phyloP scores from a whole-genome alignment of 345 rosid species.

The Dipteronia sinensis region DNA sequence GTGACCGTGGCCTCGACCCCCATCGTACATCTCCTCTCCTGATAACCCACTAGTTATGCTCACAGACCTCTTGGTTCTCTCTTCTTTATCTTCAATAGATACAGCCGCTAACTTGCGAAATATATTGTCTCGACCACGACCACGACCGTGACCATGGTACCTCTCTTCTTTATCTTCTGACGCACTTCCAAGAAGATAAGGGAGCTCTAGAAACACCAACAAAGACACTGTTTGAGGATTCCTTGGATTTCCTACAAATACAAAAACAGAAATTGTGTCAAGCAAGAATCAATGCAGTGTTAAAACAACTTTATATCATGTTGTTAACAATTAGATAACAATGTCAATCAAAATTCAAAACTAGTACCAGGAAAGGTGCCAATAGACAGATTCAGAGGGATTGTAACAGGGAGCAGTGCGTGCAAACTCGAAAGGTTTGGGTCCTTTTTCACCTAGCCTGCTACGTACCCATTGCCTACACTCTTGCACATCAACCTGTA shows the following conservation, averaged over 20 bases:
- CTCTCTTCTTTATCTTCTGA: conserved; percentile 16
- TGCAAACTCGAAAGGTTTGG: conserved; percentile 73
- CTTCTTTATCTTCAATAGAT: too few species aligned
- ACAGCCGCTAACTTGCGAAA: too few species aligned
- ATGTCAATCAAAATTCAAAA: not conserved
- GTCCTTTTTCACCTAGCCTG: conserved; percentile 56
- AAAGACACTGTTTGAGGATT: conserved; percentile 81
- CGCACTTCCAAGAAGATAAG: conserved; percentile 68
- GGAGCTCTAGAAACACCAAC: conserved; percentile 77
- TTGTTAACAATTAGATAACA: too few species aligned
- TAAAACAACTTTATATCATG: too few species aligned
- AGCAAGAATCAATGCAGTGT: too few species aligned
- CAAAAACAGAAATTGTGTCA: too few species aligned
- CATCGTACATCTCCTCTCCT: too few species aligned
- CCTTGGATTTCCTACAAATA: conserved; percentile 46
- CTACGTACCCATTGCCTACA: conserved; percentile 66
- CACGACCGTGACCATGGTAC: too few species aligned
- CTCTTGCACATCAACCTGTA: conserved; percentile 53
- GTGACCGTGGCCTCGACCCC: too few species aligned
- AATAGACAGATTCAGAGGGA: conserved; percentile 44
- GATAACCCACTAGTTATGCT: too few species aligned
- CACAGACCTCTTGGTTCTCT: too few species aligned
- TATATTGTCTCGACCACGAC: too few species aligned
- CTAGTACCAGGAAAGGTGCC: conserved; percentile 37
- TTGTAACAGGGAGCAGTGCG: conserved; percentile 60